Conservation (phyloP, 2,329 filamentous ascomycete genomes). For the Pseudocercospora eumusae region DNA sequence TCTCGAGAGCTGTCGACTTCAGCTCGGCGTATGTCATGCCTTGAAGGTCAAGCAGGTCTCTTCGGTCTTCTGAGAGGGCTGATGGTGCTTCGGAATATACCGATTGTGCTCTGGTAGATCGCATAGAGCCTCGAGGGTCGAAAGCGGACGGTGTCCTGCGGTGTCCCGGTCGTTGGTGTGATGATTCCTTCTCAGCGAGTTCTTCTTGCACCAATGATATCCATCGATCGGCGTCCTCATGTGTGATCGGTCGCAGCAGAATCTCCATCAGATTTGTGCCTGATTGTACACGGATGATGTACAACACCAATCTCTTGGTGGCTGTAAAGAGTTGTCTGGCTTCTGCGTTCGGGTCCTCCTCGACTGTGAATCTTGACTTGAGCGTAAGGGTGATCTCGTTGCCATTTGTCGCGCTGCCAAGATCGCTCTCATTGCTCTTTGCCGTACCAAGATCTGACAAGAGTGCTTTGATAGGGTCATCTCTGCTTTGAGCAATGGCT, state of each 20-base stretch:
- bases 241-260: constrained; percentile 81
- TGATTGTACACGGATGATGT: constrained; percentile 95
- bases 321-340: constrained; percentile 95
- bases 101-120: constrained; percentile 35
- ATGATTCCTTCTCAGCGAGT: constrained; percentile 53
- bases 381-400: constrained; percentile 41
- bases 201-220: constrained; percentile 78
- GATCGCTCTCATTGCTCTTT: constrained; percentile 90
- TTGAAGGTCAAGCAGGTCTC: constrained; percentile 76
- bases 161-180: constrained; percentile 38
- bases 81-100: constrained; percentile 48
- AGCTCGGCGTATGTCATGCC: constrained; percentile 87
- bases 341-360: constrained; percentile 81
- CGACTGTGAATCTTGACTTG: constrained; percentile 40
- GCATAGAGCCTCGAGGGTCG: constrained; percentile 37
- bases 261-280: constrained; percentile 93
- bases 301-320: constrained; percentile 93
- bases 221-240: constrained; percentile 91
- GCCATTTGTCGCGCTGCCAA: constrained; percentile 37
- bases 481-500: constrained; percentile 73
- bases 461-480: constrained; percentile 87
- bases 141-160: constrained; percentile 34
- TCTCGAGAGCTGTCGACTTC: constrained; percentile 90
- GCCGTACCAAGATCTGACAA: constrained; percentile 92
- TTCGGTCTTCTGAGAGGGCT: constrained; percentile 37